Conservation (phyloP, 1,139 yeast genomes). For the Kodamaea suecica region DNA sequence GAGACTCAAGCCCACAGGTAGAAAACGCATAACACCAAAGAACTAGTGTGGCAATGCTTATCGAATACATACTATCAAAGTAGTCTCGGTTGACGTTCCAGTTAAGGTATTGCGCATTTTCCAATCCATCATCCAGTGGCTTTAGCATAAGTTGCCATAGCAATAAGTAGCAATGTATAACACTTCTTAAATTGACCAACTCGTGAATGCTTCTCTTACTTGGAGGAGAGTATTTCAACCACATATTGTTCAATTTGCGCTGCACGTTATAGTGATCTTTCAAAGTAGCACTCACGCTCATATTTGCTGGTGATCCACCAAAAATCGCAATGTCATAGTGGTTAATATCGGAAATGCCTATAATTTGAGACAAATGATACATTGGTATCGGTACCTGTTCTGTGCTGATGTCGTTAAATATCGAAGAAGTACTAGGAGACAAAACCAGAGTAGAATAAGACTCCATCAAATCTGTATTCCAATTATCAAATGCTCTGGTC, state of each 20-base stretch:
- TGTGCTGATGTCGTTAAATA: constrained; percentile 15
- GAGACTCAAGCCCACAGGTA: constrained; percentile 39
- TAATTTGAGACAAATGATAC: constrained; percentile 71
- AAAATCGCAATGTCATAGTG: constrained; percentile 75
- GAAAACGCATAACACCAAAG: constrained; percentile 47
- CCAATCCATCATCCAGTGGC: constrained; percentile 29
- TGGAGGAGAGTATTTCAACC: constrained; percentile 29
- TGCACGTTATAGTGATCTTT: constrained; percentile 54
- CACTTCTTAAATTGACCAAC: constrained; percentile 37
- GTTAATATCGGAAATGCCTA: constrained; percentile 58
- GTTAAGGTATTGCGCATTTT: constrained; percentile 19
- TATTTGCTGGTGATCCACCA: constrained; percentile 81
- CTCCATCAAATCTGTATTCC: constrained; percentile 19
- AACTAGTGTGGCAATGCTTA: constrained; percentile 47
- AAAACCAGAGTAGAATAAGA: constrained; percentile 9
- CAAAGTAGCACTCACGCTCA: constrained; percentile 66
- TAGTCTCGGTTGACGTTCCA: constrained; percentile 34
- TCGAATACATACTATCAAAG: constrained; percentile 39
- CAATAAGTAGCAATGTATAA: constrained; percentile 62
- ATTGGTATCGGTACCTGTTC: constrained; percentile 28
- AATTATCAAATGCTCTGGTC: constrained; percentile 22
- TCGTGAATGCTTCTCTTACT: constrained; percentile 24
- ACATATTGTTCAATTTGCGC: constrained; percentile 47
- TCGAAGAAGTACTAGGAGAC: constrained; percentile 11
- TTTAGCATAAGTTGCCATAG: constrained; percentile 60